Conservation (phyloP, 2,329 filamentous ascomycete species). For the Fusarium albosuccineum region DNA sequence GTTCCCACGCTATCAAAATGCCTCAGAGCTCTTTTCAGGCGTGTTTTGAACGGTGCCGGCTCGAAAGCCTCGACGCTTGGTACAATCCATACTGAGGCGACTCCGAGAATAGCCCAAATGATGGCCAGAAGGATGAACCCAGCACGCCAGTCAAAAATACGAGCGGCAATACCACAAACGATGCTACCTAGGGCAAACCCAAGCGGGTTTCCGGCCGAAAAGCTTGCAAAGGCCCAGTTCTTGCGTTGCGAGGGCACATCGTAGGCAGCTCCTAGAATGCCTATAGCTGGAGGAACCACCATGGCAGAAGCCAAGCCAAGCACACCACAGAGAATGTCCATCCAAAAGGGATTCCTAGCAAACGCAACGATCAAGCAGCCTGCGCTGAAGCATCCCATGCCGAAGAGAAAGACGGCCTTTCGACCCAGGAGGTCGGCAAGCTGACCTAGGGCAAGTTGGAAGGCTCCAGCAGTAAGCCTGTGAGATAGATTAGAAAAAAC, state of each 20-base stretch:
- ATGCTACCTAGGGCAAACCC: constrained; percentile 63
- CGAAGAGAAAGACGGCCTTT: constrained; percentile 32
- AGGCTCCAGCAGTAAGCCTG: constrained; percentile 69
- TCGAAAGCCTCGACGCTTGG: constrained; percentile 65
- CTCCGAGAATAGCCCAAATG: constrained; percentile 71
- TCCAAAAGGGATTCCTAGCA: constrained; percentile 42
- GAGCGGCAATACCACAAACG: constrained; percentile 71
- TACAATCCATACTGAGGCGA: constrained; percentile 71
- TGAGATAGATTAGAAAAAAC: background rate
- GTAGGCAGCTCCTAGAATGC: constrained; percentile 74
- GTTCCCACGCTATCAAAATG: constrained; percentile 73
- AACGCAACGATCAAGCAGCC: constrained; percentile 40
- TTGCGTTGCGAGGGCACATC: constrained; percentile 71
- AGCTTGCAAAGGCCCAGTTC: constrained; percentile 74
- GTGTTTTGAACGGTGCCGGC: constrained; percentile 43
- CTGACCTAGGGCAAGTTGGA: constrained; percentile 70
- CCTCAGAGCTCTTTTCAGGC: constrained; percentile 58
- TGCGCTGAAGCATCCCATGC: constrained; percentile 39
- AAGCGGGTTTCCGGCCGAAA: constrained; percentile 59
- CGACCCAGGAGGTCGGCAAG: constrained; percentile 31
- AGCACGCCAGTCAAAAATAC: constrained; percentile 73
- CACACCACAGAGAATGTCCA: constrained; percentile 71
- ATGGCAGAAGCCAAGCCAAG: constrained; percentile 75
- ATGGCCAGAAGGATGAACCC: constrained; percentile 73
- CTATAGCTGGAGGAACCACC: constrained; percentile 73